A percentile compares a stretch with the other conserved stretches of the same genome.
Conservation (phyloP, 805 yeast genomes). For the Saccharomycopsis sp. region DNA sequence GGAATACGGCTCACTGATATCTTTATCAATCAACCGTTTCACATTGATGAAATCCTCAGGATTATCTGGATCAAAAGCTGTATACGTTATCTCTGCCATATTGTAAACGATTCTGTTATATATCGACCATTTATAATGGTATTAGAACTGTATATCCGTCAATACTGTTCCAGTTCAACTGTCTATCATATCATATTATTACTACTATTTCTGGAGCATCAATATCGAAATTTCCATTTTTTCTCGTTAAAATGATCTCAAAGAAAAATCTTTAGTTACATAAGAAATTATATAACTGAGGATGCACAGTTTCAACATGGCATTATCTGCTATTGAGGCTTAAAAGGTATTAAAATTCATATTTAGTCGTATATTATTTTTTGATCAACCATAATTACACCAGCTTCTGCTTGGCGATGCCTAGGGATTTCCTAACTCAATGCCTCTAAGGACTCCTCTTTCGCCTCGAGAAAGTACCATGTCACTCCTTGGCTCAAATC, state of each 20-base stretch:
- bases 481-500: constrained; percentile 51
- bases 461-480: constrained; percentile 62
- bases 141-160: too few relatives aligned
- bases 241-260: too few relatives aligned
- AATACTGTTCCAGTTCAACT: too few relatives aligned
- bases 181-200: too few relatives aligned
- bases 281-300: background rate
- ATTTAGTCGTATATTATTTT: background rate
- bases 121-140: too few relatives aligned
- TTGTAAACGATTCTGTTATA: background rate
- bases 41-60: constrained; percentile 43
- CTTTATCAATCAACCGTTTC: constrained; percentile 54
- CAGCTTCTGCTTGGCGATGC: background rate
- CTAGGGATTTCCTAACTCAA: background rate
- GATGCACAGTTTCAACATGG: too few relatives aligned
- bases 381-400: background rate
- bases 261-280: too few relatives aligned
- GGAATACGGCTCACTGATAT: constrained; percentile 91
- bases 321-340: too few relatives aligned
- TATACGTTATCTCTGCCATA: constrained; percentile 22
- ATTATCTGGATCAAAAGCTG: constrained; percentile 24
- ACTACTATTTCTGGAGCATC: too few relatives aligned
- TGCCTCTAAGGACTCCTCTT: constrained; percentile 18
- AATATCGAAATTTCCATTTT: too few relatives aligned
- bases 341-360: too few relatives aligned